A percentile compares a stretch with the other conserved stretches of the same genome.
These are phyloP conservation scores for Pleurotus cornucopiae DNA, from an alignment of 768 basidiomycete species.

Conservation along the genomic window DNA sequence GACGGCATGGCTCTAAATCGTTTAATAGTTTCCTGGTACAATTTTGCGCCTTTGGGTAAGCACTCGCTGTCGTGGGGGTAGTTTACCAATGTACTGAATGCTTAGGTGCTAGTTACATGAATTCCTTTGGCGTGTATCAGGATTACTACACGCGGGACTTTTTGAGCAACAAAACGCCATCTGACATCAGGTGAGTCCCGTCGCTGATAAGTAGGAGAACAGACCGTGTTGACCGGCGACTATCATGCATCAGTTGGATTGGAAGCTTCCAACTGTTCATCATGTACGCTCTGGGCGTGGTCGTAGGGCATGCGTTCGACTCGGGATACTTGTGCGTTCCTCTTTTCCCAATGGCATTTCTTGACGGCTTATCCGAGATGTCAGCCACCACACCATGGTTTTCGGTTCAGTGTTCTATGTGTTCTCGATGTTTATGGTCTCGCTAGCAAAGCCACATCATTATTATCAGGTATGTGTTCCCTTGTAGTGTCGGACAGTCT, in stretches of 20 bases:
- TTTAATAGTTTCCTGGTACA: slow-evolving; percentile 34
- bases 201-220: not conserved
- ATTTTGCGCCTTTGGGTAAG: slow-evolving; percentile 44
- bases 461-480: slow-evolving; percentile 24
- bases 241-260: slow-evolving; percentile 19
- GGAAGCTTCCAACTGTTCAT: slow-evolving; percentile 33
- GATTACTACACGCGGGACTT: slow-evolving; percentile 42
- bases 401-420: slow-evolving; percentile 35
- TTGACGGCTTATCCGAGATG: not conserved
- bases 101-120: slow-evolving; percentile 34
- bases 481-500: not conserved
- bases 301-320: slow-evolving; percentile 25
- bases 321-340: slow-evolving; percentile 22
- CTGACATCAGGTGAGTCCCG: slow-evolving; percentile 35
- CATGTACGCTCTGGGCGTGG: slow-evolving; percentile 21
- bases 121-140: slow-evolving; percentile 44
- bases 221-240: too few species aligned
- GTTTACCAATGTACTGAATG: not conserved
- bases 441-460: slow-evolving; percentile 28
- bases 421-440: slow-evolving; percentile 33
- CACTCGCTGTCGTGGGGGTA: not conserved
- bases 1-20: not conserved
- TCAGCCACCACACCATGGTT: slow-evolving; percentile 32
- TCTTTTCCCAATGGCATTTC: not conserved
- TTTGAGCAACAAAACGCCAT: slow-evolving; percentile 32